phyloP scores from a whole-genome alignment of 805 yeast species.

The Candida peoriensis region DNA sequence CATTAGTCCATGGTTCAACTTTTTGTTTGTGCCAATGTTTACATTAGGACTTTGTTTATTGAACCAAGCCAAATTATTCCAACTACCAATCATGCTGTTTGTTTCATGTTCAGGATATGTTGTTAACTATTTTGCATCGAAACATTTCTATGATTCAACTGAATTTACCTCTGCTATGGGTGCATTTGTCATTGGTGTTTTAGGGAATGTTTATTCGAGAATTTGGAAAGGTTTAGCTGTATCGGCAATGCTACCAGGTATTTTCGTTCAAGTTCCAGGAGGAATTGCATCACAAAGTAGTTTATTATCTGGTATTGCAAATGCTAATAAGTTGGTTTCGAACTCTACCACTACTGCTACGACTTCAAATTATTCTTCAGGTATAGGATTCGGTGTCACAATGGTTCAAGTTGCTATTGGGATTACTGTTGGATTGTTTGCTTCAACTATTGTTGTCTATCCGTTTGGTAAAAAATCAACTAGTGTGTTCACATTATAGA shows the following conservation, averaged over 20 bases:
- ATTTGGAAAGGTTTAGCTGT: constrained; percentile 88
- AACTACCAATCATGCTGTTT: constrained; percentile 75
- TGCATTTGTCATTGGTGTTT: constrained; percentile 82
- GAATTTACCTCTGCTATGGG: constrained; percentile 89
- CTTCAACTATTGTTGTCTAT: constrained; percentile 84
- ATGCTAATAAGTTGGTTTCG: constrained; percentile 65
- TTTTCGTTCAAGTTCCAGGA: constrained; percentile 90
- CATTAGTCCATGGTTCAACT: constrained; percentile 54
- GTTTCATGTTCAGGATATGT: constrained; percentile 79
- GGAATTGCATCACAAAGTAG: constrained; percentile 92
- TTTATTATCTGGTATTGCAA: constrained; percentile 68
- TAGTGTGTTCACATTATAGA: constrained; percentile 77
- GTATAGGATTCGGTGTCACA: constrained; percentile 62
- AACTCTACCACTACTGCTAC: constrained; percentile 24
- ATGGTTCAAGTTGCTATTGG: constrained; percentile 94
- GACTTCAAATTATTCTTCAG: constrained; percentile 17
- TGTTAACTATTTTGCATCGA: constrained; percentile 75
- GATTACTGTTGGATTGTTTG: constrained; percentile 88
- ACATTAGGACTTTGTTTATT: constrained; percentile 58
- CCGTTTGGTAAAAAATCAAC: constrained; percentile 90
- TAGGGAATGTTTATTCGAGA: constrained; percentile 86
- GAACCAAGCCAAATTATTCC: constrained; percentile 81
- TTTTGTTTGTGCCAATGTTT: constrained; percentile 78
- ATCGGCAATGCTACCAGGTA: constrained; percentile 92
- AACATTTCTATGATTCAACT: constrained; percentile 65